Evolutionary conservation across 2,329 filamentous ascomycete genomes (phyloP).

Genomic region (Cucurbitaria berberidis): DNA sequence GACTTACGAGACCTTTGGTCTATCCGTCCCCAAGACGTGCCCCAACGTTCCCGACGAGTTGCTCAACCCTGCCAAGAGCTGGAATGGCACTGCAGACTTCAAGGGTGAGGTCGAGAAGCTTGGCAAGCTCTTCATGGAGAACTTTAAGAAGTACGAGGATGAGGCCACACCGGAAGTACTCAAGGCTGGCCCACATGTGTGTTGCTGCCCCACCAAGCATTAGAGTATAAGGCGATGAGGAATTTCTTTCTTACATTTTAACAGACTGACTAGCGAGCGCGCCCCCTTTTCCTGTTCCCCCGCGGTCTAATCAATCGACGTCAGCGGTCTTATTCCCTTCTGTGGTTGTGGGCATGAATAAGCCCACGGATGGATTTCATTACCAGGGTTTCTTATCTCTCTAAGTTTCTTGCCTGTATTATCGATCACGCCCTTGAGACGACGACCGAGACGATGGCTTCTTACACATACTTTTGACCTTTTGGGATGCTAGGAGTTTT

Average conservation of each 20-base stretch:
- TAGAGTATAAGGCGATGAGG: not conserved
- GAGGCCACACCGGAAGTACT: slow-evolving; percentile 65
- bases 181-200: slow-evolving; percentile 54
- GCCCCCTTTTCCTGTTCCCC: slow-evolving; percentile 2
- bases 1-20: slow-evolving; percentile 95
- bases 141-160: slow-evolving; percentile 94
- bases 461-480: not conserved
- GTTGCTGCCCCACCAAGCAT: slow-evolving; percentile 41
- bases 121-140: slow-evolving; percentile 87
- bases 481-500: not conserved
- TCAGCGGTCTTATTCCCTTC: slow-evolving; percentile 15
- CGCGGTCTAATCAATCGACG: slow-evolving; percentile 19
- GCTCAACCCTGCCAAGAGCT: slow-evolving; percentile 91
- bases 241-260: slow-evolving; percentile 9
- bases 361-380: slow-evolving; percentile 11
- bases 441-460: not conserved
- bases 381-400: slow-evolving; percentile 1
- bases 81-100: slow-evolving; percentile 86
- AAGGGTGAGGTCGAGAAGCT: slow-evolving; percentile 88
- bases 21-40: slow-evolving; percentile 92
- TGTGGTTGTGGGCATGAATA: slow-evolving; percentile 20
- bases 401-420: slow-evolving; percentile 2
- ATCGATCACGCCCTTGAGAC: not conserved
- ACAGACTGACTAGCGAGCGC: slow-evolving; percentile 15
- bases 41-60: slow-evolving; percentile 87